Evolutionary conservation across 441 rosid genomes (phyloP).

Genomic region (Gossypium trilobum): DNA sequence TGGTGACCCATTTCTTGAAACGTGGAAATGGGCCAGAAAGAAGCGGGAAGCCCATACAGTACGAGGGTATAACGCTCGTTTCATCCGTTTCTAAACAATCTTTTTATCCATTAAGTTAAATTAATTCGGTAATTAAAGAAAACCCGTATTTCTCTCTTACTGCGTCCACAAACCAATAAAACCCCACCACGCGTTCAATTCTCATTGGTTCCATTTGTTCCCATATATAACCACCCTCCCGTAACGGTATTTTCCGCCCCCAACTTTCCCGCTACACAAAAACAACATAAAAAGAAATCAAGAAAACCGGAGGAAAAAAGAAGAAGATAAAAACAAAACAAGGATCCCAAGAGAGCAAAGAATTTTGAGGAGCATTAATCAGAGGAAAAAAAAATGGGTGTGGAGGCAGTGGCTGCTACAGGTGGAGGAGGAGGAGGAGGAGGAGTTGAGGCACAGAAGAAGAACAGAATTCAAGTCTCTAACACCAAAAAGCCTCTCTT

Average conservation of each 20-base stretch:
- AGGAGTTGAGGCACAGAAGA: constrained; percentile 33
- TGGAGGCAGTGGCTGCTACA: not conserved
- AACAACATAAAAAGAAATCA: not conserved
- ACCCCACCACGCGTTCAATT: not conserved
- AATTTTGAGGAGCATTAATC: not conserved
- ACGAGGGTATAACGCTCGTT: not conserved
- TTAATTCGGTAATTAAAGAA: not conserved
- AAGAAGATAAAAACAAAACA: not conserved
- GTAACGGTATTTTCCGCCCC: constrained; percentile 1
- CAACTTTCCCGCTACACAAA: constrained; percentile 8
- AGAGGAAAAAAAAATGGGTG: not conserved
- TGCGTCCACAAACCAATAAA: not conserved
- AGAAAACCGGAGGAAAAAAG: not conserved
- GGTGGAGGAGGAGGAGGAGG: not conserved
- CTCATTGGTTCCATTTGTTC: not conserved
- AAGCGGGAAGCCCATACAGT: not conserved
- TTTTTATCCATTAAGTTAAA: not conserved
- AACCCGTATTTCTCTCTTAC: not conserved
- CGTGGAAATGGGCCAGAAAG: not conserved
- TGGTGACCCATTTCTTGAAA: not conserved
- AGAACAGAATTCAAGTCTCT: constrained; percentile 56
- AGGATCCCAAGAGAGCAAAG: not conserved
- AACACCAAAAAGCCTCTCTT: constrained; percentile 58
- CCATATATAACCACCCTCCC: not conserved
- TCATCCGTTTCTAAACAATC: not conserved